phyloP scores from a whole-genome alignment of 495 filamentous ascomycete species.

The Aspergillus leporis region DNA sequence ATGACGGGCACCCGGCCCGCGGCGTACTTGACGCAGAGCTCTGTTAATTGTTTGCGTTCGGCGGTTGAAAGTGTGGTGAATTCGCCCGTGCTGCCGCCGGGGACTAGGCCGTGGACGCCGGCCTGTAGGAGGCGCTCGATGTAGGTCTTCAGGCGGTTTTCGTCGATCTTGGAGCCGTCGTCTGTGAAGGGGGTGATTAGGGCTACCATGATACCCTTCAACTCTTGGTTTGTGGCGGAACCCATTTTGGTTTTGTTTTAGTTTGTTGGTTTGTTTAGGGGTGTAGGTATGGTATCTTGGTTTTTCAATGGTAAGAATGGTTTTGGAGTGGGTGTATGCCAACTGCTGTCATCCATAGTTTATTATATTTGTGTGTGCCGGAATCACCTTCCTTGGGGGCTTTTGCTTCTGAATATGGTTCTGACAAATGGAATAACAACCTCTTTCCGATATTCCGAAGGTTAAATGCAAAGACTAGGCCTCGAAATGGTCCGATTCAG shows the following conservation, averaged over 20 bases:
- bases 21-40: slow-evolving; percentile 37
- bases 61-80: slow-evolving; percentile 33
- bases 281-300: not conserved
- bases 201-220: slow-evolving; percentile 38
- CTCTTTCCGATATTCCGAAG: no score
- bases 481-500: no score
- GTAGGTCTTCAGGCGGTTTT: slow-evolving; percentile 32
- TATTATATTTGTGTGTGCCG: not conserved
- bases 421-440: no score
- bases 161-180: slow-evolving; percentile 33
- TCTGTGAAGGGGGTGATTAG: slow-evolving; percentile 42
- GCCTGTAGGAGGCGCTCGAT: slow-evolving; percentile 36
- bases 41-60: slow-evolving; percentile 41
- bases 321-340: not conserved
- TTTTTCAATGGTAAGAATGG: not conserved
- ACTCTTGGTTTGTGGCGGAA: slow-evolving; percentile 8
- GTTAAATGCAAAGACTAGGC: no score
- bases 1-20: slow-evolving; percentile 38
- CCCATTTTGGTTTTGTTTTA: not conserved
- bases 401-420: not conserved
- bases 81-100: slow-evolving; percentile 42
- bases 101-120: slow-evolving; percentile 41
- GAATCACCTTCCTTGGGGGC: slow-evolving; percentile 7
- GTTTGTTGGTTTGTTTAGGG: not conserved
- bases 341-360: not conserved